Base-by-base conservation (phyloP, 805 yeast genomes). In the Saccharomycopsis javanensis region DNA sequence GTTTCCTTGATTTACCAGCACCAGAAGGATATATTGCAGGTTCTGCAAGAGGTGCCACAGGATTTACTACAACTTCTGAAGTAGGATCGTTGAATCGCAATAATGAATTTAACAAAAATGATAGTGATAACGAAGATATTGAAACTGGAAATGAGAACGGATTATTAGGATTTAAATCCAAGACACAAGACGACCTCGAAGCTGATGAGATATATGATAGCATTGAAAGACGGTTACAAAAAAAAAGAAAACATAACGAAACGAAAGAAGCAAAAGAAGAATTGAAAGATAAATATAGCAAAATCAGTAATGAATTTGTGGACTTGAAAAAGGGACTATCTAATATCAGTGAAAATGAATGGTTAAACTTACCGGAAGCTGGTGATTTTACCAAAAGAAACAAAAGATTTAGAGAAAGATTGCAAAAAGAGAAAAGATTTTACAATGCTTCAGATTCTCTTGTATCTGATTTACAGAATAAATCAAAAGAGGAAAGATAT, bases 1-100 rank as follows among this genome's bases (percentile, higher is more conserved):
- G 81, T 4, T 94, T 94, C 69, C 73, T 92, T 52, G 89, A 86
- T 65, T 88, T 86, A 71, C 82, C 82, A 60, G 85, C 98, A 0
- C 99, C 99, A 0, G 79, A 85, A 1, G 96, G 95, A 5, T 92
- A 92, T 67, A 79, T 90, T 45, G 86, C 98, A 2, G 99, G 99
- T 27, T 71, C 90, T 6, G 98, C 97, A 0, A 76, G 99, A 66
- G 99, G 99, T 28, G 98, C 97, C 1, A 80, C 88, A 1, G 98
- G 97, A 4, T 91, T 94, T 69, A 82, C 91, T 0, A 89, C 96
- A 0, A 79, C 89, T 58, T 88, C 94, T 1, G 95, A 86, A 61
- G 68, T 86, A 15, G 65, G 60, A 55, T 56, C 53, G 18, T 65
- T 60, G 37, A 65, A 65, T 31, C 66, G 63, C n/a, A n/a, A n/a